Evolutionary conservation across 441 rosid genomes (phyloP).

Genomic region (Erodium trifolium): DNA sequence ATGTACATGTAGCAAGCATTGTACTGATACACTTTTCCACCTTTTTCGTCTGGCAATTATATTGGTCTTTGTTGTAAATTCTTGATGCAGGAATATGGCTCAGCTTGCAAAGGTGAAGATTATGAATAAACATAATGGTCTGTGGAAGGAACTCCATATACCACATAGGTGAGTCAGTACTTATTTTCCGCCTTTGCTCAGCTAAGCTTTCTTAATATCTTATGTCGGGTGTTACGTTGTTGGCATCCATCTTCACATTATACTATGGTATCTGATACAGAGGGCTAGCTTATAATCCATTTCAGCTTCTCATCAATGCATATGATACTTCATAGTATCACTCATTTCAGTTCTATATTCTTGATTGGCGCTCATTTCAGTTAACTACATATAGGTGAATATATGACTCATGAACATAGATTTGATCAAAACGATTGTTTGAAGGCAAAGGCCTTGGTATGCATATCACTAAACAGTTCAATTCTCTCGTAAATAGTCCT

Average conservation of each 20-base stretch:
- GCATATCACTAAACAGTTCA: not conserved
- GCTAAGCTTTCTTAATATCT: not conserved
- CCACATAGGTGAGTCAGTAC: slow-evolving; percentile 42
- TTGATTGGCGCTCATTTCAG: not conserved
- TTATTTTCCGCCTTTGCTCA: not conserved
- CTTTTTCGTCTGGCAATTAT: not conserved
- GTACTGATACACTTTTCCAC: not conserved
- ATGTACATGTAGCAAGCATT: too few relatives aligned
- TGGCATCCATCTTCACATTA: not conserved
- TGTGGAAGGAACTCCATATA: slow-evolving; percentile 63
- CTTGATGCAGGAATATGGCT: slow-evolving; percentile 54
- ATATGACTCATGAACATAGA: not conserved
- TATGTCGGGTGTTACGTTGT: not conserved
- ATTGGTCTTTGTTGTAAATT: not conserved
- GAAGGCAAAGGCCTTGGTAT: not conserved
- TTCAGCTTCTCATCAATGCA: too few relatives aligned
- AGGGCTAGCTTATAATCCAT: not conserved
- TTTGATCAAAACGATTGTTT: not conserved
- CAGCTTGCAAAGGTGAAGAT: slow-evolving; percentile 65
- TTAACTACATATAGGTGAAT: not conserved
- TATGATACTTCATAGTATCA: too few relatives aligned
- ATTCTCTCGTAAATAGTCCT: not conserved
- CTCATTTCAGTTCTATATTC: too few relatives aligned
- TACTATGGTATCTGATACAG: not conserved
- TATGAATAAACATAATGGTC: slow-evolving; percentile 42